Conservation (phyloP, 2,329 filamentous ascomycete species). For the Monilinia fructigena region DNA sequence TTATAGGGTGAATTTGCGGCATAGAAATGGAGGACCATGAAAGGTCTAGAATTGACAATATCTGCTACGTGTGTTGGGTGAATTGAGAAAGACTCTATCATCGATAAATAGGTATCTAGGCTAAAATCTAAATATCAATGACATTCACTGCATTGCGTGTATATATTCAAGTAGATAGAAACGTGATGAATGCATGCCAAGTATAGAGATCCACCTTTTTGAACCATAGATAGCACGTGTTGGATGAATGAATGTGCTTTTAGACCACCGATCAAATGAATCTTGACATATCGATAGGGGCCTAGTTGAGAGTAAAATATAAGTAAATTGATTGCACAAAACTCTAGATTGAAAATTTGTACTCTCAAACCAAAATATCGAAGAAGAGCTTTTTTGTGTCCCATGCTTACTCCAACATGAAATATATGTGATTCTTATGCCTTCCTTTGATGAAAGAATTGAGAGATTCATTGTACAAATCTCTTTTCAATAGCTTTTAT, state of each 20-base stretch:
- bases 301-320: not conserved
- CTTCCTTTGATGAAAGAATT: too few relatives aligned
- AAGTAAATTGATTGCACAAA: not conserved
- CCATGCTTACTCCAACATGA: too few relatives aligned
- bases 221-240: not conserved
- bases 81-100: not conserved
- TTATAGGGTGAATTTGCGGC: not conserved
- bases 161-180: not conserved
- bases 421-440: too few relatives aligned
- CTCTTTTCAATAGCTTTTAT: too few relatives aligned
- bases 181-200: not conserved
- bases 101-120: not conserved
- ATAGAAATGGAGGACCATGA: not conserved
- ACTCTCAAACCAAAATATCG: too few relatives aligned
- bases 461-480: not conserved
- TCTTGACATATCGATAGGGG: rapidly evolving
- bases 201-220: not conserved
- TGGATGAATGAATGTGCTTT: not conserved
- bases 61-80: not conserved
- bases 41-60: not conserved
- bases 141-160: not conserved
- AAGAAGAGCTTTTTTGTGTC: not conserved
- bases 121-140: not conserved
- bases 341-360: not conserved
- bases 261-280: not conserved